phyloP scores from a whole-genome alignment of 148 eudicot species.

The Cornus florida region DNA sequence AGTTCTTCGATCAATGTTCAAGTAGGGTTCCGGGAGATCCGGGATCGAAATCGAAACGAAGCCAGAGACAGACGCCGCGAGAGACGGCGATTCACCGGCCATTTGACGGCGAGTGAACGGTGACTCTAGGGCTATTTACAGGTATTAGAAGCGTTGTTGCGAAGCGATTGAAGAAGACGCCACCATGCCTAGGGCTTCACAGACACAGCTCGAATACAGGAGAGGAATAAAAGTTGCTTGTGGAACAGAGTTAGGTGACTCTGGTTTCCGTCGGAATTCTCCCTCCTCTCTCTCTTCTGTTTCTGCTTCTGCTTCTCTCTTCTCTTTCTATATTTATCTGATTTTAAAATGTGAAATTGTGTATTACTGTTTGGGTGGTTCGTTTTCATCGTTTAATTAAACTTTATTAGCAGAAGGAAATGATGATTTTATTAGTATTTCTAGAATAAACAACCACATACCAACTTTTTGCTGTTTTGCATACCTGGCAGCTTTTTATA shows the following conservation, averaged over 20 bases:
- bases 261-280: neutral
- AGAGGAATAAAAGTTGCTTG: neutral
- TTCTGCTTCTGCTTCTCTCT: neutral
- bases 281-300: neutral
- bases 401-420: neutral
- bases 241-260: neutral
- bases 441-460: neutral
- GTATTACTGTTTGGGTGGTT: neutral
- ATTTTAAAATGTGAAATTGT: neutral
- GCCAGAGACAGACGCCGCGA: constrained; percentile 26
- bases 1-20: constrained; percentile 2
- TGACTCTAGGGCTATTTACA: neutral
- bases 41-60: constrained; percentile 29
- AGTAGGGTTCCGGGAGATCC: constrained; percentile 38
- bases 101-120: constrained; percentile 15
- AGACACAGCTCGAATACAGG: neutral
- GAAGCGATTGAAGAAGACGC: neutral
- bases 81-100: constrained; percentile 20
- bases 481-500: constrained; percentile 11
- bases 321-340: neutral
- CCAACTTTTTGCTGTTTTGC: neutral
- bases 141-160: neutral
- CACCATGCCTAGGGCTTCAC: constrained; percentile 5
- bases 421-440: neutral
- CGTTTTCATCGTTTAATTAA: constrained; percentile 12